Percentiles rank a stretch among this genome's conserved stretches.
Conservation (phyloP, 768 basidiomycete genomes). For the Boletus barrowsii region DNA sequence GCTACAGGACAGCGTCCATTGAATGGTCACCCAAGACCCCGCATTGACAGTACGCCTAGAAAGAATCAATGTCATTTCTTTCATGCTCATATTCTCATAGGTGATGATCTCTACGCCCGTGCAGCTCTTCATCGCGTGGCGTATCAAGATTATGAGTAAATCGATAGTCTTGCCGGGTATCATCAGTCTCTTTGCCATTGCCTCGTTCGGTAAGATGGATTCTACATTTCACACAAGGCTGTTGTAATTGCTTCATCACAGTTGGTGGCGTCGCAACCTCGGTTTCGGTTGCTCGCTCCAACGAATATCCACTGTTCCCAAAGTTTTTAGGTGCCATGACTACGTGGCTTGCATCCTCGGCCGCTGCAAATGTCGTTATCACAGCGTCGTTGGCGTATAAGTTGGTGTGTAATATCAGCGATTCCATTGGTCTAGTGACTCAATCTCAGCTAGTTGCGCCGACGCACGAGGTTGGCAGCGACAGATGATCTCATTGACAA, state of each 20-base stretch:
- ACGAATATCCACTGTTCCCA: constrained; percentile 33
- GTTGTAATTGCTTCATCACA: constrained; percentile 5
- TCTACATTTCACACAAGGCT: not conserved
- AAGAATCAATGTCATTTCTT: not conserved
- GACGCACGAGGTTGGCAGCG: constrained; percentile 40
- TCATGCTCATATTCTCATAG: constrained; percentile 18
- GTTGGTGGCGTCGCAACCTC: constrained; percentile 37
- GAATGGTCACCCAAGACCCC: constrained; percentile 34
- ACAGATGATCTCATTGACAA: constrained; percentile 39
- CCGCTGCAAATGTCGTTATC: constrained; percentile 40
- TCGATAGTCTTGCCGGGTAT: constrained; percentile 24
- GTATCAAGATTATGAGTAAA: constrained; percentile 34
- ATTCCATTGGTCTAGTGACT: not conserved
- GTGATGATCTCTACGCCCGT: constrained; percentile 43
- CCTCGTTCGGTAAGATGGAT: constrained; percentile 4
- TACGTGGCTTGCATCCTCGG: constrained; percentile 42
- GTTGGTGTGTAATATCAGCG: constrained; percentile 29
- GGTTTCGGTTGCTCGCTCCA: constrained; percentile 30
- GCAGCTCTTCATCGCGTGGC: constrained; percentile 47
- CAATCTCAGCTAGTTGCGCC: constrained; percentile 28
- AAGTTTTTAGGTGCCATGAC: constrained; percentile 33
- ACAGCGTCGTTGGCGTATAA: constrained; percentile 42
- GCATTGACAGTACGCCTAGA: constrained; percentile 37
- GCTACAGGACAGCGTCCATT: not conserved
- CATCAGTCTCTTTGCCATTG: constrained; percentile 16